Conservation (phyloP, 2,329 filamentous ascomycete genomes). For the Polychaeton citri region DNA sequence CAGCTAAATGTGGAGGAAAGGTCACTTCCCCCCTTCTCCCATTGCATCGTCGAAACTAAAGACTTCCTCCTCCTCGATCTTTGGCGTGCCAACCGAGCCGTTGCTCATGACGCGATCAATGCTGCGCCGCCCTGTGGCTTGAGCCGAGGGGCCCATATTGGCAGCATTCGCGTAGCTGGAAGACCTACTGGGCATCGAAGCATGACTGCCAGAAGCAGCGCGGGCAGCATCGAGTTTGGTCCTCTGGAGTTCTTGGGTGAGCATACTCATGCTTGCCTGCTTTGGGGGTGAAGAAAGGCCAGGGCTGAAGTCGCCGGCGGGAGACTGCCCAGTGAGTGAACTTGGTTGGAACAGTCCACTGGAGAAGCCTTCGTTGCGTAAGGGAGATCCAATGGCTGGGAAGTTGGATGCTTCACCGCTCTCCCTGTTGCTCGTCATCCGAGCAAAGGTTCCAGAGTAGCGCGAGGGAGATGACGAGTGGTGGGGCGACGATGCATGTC, state of each 20-base stretch:
- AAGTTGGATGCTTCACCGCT: constrained; percentile 26
- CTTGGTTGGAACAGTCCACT: constrained; percentile 16
- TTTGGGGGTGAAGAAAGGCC: constrained; percentile 40
- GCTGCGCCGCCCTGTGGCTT: background rate
- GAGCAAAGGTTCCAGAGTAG: constrained; percentile 47
- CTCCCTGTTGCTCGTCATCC: constrained; percentile 35
- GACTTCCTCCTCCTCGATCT: background rate
- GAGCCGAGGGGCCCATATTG: constrained; percentile 1
- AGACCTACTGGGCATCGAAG: background rate
- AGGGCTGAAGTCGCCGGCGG: constrained; percentile 24
- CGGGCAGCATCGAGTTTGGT: constrained; percentile 22
- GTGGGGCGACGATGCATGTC: constrained; percentile 22
- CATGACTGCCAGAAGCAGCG: constrained; percentile 5
- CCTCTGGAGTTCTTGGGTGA: constrained; percentile 39
- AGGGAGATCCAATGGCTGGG: constrained; percentile 33
- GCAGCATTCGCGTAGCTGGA: constrained; percentile 1
- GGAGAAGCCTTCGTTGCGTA: constrained; percentile 44
- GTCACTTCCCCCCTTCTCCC: background rate
- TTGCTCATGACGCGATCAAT: background rate
- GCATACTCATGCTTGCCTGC: constrained; percentile 47
- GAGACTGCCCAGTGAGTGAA: constrained; percentile 5
- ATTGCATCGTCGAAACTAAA: background rate
- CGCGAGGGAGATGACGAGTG: constrained; percentile 48
- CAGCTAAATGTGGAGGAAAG: no score
- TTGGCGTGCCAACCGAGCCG: background rate